A percentile compares a stretch with the other conserved stretches of the same genome.
Evolutionary conservation across 768 basidiomycete species (phyloP).

Genomic region (Ramaria sp.): DNA sequence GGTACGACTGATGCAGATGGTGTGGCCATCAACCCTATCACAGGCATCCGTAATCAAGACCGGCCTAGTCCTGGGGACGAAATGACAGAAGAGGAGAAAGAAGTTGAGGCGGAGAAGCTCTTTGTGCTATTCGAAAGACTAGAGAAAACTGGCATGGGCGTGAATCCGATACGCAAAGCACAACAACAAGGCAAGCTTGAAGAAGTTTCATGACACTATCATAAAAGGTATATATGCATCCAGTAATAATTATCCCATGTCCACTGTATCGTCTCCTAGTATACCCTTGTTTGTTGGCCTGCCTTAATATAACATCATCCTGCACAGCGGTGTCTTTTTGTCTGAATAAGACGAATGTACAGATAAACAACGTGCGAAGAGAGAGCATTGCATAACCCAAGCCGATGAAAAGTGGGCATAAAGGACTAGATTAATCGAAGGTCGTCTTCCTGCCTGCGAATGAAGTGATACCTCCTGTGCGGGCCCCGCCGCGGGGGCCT

Average conservation of each 20-base stretch:
- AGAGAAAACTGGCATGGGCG: slow-evolving; percentile 63
- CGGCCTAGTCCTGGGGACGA: slow-evolving; percentile 29
- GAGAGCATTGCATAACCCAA: neutral
- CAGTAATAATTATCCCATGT: neutral
- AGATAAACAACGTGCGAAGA: neutral
- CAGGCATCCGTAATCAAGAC: slow-evolving; percentile 47
- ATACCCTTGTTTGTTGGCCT: neutral
- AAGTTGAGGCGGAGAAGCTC: slow-evolving; percentile 83
- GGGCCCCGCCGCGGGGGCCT: slow-evolving; percentile 33
- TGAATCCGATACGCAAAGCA: slow-evolving; percentile 58
- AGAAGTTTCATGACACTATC: neutral
- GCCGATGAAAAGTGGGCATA: neutral
- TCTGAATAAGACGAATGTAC: neutral
- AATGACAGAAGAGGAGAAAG: slow-evolving; percentile 96
- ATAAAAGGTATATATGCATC: neutral
- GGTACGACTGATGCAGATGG: slow-evolving; percentile 25
- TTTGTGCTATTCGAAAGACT: slow-evolving; percentile 87
- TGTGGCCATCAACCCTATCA: slow-evolving; percentile 70
- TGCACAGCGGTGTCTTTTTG: neutral
- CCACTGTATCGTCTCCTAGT: neutral
- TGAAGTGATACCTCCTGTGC: slow-evolving; percentile 53
- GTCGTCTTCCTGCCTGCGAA: slow-evolving; percentile 62
- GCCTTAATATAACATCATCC: neutral
- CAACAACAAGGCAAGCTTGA: slow-evolving; percentile 36
- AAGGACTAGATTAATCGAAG: slow-evolving; percentile 25